Evolutionary conservation across 1,139 yeast genomes (phyloP).

Genomic region (Geotrichum carabidarum): DNA sequence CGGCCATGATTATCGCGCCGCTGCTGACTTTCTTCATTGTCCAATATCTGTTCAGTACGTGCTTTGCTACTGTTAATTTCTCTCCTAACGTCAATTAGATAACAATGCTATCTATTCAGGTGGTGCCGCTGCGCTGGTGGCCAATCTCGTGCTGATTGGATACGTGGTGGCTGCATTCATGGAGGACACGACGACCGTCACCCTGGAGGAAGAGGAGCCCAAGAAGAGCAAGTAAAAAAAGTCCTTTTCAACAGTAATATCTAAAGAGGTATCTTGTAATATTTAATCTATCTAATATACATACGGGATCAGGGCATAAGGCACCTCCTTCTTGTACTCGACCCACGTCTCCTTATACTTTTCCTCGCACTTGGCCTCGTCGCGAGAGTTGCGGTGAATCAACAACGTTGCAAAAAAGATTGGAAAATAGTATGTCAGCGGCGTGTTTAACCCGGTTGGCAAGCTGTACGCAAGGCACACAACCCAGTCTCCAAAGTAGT

Average conservation of each 20-base stretch:
- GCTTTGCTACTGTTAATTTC: background rate
- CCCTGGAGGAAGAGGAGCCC: conserved; percentile 38
- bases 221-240: conserved; percentile 30
- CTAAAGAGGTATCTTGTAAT: background rate
- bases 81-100: conserved; percentile 29
- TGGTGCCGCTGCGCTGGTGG: conserved; percentile 81
- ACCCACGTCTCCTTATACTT: conserved; percentile 87
- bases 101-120: conserved; percentile 73
- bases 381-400: conserved; percentile 84
- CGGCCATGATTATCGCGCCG: conserved; percentile 81
- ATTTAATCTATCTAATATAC: conserved; percentile 47
- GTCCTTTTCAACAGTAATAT: background rate
- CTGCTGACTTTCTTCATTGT: conserved; percentile 62
- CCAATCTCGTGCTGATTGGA: conserved; percentile 80
- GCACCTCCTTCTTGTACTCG: conserved; percentile 72
- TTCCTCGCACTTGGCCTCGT: conserved; percentile 80
- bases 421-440: conserved; percentile 82
- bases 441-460: conserved; percentile 77
- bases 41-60: conserved; percentile 46
- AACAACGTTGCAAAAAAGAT: conserved; percentile 75
- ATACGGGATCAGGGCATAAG: conserved; percentile 85
- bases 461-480: conserved; percentile 91
- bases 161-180: conserved; percentile 82
- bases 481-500: conserved; percentile 93
- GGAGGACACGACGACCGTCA: conserved; percentile 54